A percentile compares a stretch with the other conserved stretches of the same genome.
phyloP scores from a whole-genome alignment of 2,329 filamentous ascomycete species.

The Emydomyces testavorans region DNA sequence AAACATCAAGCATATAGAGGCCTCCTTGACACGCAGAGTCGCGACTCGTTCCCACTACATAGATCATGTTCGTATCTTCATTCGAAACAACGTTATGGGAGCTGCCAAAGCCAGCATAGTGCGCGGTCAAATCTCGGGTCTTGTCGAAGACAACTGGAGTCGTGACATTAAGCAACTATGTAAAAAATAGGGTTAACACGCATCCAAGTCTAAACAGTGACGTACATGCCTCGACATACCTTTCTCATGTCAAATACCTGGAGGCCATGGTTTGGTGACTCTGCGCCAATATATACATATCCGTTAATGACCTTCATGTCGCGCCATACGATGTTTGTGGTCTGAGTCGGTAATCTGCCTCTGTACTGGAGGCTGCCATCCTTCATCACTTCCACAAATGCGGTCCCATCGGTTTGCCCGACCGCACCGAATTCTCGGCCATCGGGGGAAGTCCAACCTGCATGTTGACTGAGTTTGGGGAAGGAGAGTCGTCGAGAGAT shows the following conservation, averaged over 20 bases:
- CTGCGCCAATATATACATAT: conserved; percentile 26
- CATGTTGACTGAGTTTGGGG: not conserved
- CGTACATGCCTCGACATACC: conserved; percentile 8
- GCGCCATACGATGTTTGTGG: conserved; percentile 25
- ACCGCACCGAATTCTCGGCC: conserved; percentile 43
- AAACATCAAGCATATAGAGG: conserved; percentile 49
- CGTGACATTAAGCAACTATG: conserved; percentile 34
- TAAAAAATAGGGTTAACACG: not conserved
- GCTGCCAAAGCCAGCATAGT: conserved; percentile 35
- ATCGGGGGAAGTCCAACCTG: conserved; percentile 39
- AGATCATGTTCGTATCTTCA: conserved; percentile 38
- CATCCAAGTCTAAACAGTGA: not conserved
- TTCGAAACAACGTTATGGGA: conserved; percentile 42
- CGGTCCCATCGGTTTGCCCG: conserved; percentile 41
- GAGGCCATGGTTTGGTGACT: conserved; percentile 44
- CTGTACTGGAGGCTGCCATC: conserved; percentile 39
- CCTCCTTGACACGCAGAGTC: conserved; percentile 41
- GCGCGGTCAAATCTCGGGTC: conserved; percentile 33
- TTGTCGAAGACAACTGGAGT: conserved; percentile 35
- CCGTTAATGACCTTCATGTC: conserved; percentile 29
- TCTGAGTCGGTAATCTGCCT: conserved; percentile 38
- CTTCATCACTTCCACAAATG: conserved; percentile 40
- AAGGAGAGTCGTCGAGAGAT: not conserved
- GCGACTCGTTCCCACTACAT: conserved; percentile 39
- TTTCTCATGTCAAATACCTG: conserved; percentile 54